Base-by-base conservation (phyloP, 2,329 filamentous ascomycete species). In the Aplosporella prunicola region DNA sequence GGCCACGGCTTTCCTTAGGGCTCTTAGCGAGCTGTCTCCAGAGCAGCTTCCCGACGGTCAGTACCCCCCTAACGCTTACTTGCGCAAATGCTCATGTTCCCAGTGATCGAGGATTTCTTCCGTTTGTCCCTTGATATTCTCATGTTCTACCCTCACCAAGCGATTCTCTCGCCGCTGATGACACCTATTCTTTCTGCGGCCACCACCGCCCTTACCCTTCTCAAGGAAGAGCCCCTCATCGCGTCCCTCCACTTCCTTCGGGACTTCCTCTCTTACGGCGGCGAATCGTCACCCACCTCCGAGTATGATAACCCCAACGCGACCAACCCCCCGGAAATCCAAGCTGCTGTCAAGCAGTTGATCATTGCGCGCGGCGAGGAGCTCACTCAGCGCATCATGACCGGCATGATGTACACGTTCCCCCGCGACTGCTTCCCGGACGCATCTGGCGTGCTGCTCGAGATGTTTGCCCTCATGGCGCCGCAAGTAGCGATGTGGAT, bases 391-490 rank as follows among this genome's bases (percentile, higher is more conserved):
- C 82, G 88, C 45, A 80, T 93, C 41, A 72, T 98, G 66, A 91
- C 88, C 1, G 91, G 91, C 43, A 93, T 98, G 88, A 96, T 98
- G 89, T 95, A 95, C 58, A 93, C 82, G 1, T 98, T 98, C 64
- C 93, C 91, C 0, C 77, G 84, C 28, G 91, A 96, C 58, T 95
- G 88, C 63, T 93, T 96, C 54, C 80, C 88, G 0, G 91, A 98
- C 55, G 88, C 87, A 11, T 94, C 86, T 32, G 88, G 87, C 4
- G 85, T 94, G n/a, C 65, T 98, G 35, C 76, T 98, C 43, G 80
- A 81, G 3, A 70, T 96, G 46, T 94, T 98, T 55, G 82, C 94
- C 57, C 67, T 96, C 26, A 68, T 93, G 53, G 91, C 91, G 0
- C 68, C 76, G 37, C 74, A 91, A 53, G 85, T 87, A 10, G 78